Conservation (phyloP, 139 green algal species). For the Desmodesmus armatus region DNA sequence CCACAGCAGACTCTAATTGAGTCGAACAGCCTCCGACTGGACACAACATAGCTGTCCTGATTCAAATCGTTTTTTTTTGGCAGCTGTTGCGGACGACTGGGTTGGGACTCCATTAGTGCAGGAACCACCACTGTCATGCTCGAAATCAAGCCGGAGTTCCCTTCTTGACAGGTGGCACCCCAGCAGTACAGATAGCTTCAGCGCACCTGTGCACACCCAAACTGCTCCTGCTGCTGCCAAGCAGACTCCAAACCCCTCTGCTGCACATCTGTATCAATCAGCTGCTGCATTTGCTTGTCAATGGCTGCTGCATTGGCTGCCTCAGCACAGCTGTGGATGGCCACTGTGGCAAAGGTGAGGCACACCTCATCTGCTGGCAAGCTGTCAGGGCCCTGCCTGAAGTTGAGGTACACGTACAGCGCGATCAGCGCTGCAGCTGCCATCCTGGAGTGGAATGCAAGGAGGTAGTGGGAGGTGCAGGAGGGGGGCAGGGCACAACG, state of each 20-base stretch:
- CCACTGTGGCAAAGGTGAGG: conserved; percentile 28
- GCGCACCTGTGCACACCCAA: conserved; percentile 45
- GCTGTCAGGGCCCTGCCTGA: conserved; percentile 27
- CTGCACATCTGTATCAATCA: background rate
- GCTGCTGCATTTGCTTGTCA: conserved; percentile 20
- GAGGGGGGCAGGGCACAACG: background rate
- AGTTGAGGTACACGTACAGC: conserved; percentile 41
- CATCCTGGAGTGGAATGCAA: too few relatives aligned
- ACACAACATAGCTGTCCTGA: too few relatives aligned
- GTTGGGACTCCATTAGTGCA: too few relatives aligned
- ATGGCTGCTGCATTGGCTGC: conserved; percentile 10
- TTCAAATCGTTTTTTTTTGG: too few relatives aligned
- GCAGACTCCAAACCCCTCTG: background rate
- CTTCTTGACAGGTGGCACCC: too few relatives aligned
- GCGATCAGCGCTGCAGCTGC: conserved; percentile 36
- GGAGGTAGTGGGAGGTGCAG: background rate
- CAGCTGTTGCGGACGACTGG: too few relatives aligned
- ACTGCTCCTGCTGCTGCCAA: conserved; percentile 34
- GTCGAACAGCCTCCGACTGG: too few relatives aligned
- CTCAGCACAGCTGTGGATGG: conserved; percentile 28
- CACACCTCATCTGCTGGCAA: conserved; percentile 33
- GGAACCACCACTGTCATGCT: too few relatives aligned
- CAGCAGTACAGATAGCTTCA: too few relatives aligned
- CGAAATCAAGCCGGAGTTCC: too few relatives aligned
- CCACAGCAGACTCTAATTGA: too few relatives aligned